Conservation (phyloP, 768 basidiomycete genomes). For the Boletus coccyginus region DNA sequence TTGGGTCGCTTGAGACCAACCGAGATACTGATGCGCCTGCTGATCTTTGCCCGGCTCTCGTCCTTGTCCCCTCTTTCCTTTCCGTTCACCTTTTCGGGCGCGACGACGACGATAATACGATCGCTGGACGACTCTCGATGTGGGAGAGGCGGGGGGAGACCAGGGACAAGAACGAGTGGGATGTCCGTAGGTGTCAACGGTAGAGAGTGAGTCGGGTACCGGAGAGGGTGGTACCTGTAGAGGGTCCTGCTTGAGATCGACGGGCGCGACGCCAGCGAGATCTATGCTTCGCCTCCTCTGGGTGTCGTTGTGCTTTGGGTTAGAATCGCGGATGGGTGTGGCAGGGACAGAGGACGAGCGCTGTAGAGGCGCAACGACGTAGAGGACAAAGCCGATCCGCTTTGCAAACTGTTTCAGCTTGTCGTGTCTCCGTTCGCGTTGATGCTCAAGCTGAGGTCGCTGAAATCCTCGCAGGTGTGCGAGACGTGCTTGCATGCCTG, state of each 20-base stretch:
- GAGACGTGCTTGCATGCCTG: slow-evolving; percentile 93
- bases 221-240: slow-evolving; percentile 3
- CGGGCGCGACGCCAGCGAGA: slow-evolving; percentile 26
- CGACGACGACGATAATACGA: slow-evolving; percentile 36
- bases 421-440: slow-evolving; percentile 79
- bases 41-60: slow-evolving; percentile 59
- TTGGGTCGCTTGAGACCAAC: slow-evolving; percentile 43
- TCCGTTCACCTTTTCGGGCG: slow-evolving; percentile 32
- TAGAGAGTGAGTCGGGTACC: slow-evolving; percentile 7
- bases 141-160: slow-evolving; percentile 2
- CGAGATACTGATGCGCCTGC: slow-evolving; percentile 59
- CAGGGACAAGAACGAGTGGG: slow-evolving; percentile 6
- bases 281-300: slow-evolving; percentile 33
- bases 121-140: slow-evolving; percentile 18
- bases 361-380: slow-evolving; percentile 32
- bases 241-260: background rate
- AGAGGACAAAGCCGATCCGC: slow-evolving; percentile 40
- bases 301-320: slow-evolving; percentile 20
- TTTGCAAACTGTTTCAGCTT: slow-evolving; percentile 72
- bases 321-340: slow-evolving; percentile 30
- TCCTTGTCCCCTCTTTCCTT: slow-evolving; percentile 40
- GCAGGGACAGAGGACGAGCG: slow-evolving; percentile 62
- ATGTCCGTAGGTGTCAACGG: slow-evolving; percentile 15
- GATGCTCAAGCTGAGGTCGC: slow-evolving; percentile 88
- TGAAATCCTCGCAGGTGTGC: slow-evolving; percentile 77